phyloP scores from a whole-genome alignment of 1,139 yeast species.

The Pichia sp. region DNA sequence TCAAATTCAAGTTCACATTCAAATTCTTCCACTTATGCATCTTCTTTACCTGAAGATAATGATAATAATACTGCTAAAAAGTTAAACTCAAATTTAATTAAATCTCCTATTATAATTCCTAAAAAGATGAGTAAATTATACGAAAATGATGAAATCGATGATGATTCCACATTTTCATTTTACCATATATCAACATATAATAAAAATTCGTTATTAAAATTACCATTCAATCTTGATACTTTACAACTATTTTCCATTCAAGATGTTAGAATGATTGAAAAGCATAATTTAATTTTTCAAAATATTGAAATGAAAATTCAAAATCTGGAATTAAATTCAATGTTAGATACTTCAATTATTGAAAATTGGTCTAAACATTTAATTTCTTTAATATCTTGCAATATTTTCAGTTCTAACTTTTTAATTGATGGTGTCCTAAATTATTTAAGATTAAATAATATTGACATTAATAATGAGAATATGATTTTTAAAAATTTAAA shows the following conservation, averaged over 20 bases:
- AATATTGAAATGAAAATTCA: conserved; percentile 3
- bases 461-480: no score
- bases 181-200: neutral
- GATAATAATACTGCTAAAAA: no score
- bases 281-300: neutral
- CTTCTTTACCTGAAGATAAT: no score
- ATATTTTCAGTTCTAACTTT: neutral
- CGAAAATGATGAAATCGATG: conserved; percentile 8
- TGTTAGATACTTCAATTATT: neutral
- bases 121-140: conserved; percentile 1
- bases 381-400: neutral
- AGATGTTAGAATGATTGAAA: conserved; percentile 1
- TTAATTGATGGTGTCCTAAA: neutral
- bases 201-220: neutral
- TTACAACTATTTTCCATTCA: conserved; percentile 4
- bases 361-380: neutral
- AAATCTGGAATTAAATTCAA: neutral
- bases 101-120: neutral
- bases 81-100: no score
- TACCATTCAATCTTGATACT: neutral
- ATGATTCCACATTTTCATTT: neutral
- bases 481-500: conserved; percentile 4
- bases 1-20: no score
- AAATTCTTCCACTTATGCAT: no score
- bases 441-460: neutral